Base-by-base conservation (phyloP, 371 early-diverging fungal species). In the Parasitella parasitica region DNA sequence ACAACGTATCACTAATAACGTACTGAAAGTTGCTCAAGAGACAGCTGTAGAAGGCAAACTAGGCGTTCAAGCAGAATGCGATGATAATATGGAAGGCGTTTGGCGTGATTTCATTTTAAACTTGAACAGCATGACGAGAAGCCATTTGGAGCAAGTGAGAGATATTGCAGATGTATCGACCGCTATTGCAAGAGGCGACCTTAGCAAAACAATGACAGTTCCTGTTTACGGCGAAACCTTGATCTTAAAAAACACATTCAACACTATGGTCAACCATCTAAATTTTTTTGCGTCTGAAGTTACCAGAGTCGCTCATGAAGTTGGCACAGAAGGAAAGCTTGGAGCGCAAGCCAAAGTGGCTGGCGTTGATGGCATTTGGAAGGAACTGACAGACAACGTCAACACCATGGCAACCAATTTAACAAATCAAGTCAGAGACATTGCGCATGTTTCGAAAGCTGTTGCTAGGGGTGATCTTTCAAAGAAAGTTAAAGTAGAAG, bases 161-260 rank as follows among this genome's bases (percentile, higher is more conserved):
- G 90, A 86, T 66, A 91, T 91, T 63, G 87, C 88, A 27, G 76
- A 83, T 71, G 87, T 89, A n/a, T 85, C 86, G 50, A 87, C 83
- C 6, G 84, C 91, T 6, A 89, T 91, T 62, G 90, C 87, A 9
- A 71, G 78, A 18, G 92, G 92, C 46, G 89, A 91, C 68, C 74
- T 91, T 5, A 83, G 82, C 15, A 82, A 85, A 66, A 84, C 87
- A 66, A 81, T 87, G 69, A 83, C 85, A 0, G 85, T 87, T 0
- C 78, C 85, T 52, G 86, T 87, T 24, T 78, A 84, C 66, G 91
- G 91, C 28, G 89, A 89, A 66, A 86, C 86, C 6, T 52, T 82
- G 18, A 78, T 88, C 11, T 72, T 91, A 6, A 91, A 89, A 64
- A 83, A 86, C 30, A 88, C 90, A 2, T 84, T 90, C 36, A 90